Evolutionary conservation across 2,329 filamentous ascomycete species (phyloP), one percentile per base, ranked within the genome.

Genomic region (Trichoderma koningiopsis): DNA sequence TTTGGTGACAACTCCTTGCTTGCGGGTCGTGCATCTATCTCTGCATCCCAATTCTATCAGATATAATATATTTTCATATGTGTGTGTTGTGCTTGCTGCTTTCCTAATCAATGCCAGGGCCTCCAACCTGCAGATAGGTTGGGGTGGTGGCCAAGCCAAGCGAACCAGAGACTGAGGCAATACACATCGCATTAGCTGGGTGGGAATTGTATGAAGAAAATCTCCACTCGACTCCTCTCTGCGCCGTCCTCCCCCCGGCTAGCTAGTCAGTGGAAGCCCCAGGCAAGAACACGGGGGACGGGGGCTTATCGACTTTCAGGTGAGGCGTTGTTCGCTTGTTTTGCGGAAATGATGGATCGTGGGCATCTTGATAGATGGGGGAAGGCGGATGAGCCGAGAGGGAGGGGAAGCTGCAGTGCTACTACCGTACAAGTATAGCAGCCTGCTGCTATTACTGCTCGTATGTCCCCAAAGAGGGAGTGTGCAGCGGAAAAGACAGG

Each of bases 231-330:
- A 13, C 65, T 40, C 29, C 57, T 22, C 47, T 24, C 61, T 16
- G 10, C 31, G 24, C 29, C 14, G n/a, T 16, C 43, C n/a, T 53
- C 43, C 24, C 14, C 37, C 37, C 27, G 22, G 47, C 22, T 49
- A 49, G 47, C 47, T 49, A 49, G 47, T 24, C 47, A 24, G 47
- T 33, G 19, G n/a, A 40, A 60, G n/a, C 35, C 24, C 24, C 22
- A 47, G 16, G 19, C 53, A 35, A 57, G 47, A 37, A 63, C 24
- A 52, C 67, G 67, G 67, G 67, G 40, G 40, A 43, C 7, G 40
- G 40, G 40, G 52, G 58, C 58, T 62, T 69, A 64, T 69, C 67
- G 67, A 40, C 24, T 69, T 62, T 64, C 67, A 69, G 67, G 67
- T 69, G 67, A 69, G 67, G 67, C 67, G 67, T 69, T n/a, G 47